phyloP scores from a whole-genome alignment of 495 filamentous ascomycete species.

The Aspergillus leporis region DNA sequence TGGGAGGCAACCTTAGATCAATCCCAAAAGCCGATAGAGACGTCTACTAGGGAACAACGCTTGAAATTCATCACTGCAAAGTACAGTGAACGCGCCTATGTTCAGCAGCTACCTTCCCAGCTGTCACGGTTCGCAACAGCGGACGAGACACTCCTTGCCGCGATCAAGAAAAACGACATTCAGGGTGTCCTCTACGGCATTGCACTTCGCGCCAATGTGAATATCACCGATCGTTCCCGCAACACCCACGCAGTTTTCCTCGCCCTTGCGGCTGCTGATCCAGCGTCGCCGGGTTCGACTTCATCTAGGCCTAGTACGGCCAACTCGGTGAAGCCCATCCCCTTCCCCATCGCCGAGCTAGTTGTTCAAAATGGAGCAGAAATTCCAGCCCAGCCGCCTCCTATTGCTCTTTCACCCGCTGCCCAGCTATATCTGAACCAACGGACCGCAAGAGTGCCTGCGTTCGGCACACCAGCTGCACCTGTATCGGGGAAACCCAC shows the following conservation, averaged over 20 bases:
- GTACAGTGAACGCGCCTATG: constrained; percentile 81
- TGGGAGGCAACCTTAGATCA: constrained; percentile 88
- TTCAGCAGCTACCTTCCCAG: constrained; percentile 73
- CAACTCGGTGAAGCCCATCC: constrained; percentile 39
- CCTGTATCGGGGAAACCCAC: constrained; percentile 25
- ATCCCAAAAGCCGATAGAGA: constrained; percentile 65
- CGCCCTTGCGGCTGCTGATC: constrained; percentile 92
- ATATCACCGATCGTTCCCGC: constrained; percentile 81
- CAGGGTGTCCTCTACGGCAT: constrained; percentile 89
- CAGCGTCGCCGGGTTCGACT: constrained; percentile 64
- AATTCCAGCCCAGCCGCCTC: constrained; percentile 69
- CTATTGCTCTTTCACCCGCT: constrained; percentile 72
- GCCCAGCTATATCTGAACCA: constrained; percentile 84
- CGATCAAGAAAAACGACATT: constrained; percentile 92
- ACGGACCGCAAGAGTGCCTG: constrained; percentile 57
- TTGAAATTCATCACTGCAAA: constrained; percentile 93
- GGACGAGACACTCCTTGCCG: constrained; percentile 89
- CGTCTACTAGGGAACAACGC: constrained; percentile 83
- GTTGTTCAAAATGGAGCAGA: constrained; percentile 93
- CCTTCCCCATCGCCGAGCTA: constrained; percentile 89
- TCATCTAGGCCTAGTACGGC: constrained; percentile 33
- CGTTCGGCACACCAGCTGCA: constrained; percentile 24
- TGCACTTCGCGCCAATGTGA: constrained; percentile 83
- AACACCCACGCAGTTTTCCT: constrained; percentile 87
- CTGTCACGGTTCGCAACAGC: constrained; percentile 75